phyloP scores from a whole-genome alignment of 352 stramenopile species.

The Elongisporangium senticosum region DNA sequence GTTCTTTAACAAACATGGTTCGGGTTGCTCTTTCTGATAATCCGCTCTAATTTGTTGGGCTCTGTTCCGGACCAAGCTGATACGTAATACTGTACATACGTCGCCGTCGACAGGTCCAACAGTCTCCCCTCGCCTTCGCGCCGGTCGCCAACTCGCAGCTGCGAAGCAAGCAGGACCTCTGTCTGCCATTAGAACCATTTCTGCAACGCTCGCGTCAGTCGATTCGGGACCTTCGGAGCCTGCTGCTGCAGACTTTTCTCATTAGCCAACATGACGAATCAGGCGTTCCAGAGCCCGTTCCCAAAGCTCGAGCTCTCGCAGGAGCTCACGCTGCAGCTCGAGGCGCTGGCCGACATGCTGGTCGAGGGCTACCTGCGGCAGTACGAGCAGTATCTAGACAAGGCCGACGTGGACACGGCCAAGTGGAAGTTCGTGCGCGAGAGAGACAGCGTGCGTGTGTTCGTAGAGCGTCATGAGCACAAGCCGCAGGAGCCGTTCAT shows the following conservation, averaged over 20 bases:
- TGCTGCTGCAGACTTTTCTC: background rate
- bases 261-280: background rate
- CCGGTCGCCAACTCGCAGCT: background rate
- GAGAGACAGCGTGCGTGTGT: constrained; percentile 22
- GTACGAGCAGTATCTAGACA: constrained; percentile 27
- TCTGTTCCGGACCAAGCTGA: background rate
- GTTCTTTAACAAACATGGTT: background rate
- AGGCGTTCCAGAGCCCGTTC: constrained; percentile 13
- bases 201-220: background rate
- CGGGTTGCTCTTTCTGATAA: background rate
- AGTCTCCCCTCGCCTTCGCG: too few species aligned
- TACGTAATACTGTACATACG: background rate
- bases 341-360: constrained; percentile 20
- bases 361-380: constrained; percentile 21
- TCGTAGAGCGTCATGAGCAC: constrained; percentile 22
- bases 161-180: background rate
- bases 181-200: background rate
- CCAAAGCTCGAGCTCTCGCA: constrained; percentile 17
- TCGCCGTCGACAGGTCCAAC: background rate
- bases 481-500: constrained; percentile 7
- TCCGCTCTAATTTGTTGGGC: background rate
- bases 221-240: background rate
- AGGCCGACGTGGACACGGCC: constrained; percentile 6
- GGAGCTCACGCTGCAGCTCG: constrained; percentile 15
- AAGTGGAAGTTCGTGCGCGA: constrained; percentile 24